Conservation (phyloP, 2,329 filamentous ascomycete genomes). For the Helotiales sp. region DNA sequence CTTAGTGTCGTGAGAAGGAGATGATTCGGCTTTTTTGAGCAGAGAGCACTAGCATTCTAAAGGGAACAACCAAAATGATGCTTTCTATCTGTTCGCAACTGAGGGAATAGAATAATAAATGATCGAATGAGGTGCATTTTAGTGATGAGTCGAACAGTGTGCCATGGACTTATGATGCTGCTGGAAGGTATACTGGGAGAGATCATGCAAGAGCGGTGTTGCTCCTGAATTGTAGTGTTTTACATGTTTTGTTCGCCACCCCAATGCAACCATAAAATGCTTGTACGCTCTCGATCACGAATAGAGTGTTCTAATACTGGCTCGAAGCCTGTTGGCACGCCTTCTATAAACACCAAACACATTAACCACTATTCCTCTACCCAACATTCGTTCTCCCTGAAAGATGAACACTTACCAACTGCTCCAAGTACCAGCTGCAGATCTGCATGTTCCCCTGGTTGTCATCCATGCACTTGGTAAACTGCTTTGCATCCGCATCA, state of each 20-base stretch:
- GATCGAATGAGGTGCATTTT: too few relatives aligned
- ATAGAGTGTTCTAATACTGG: conserved; percentile 10
- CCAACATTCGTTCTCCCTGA: too few relatives aligned
- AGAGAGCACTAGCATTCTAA: too few relatives aligned
- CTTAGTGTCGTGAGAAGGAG: too few relatives aligned
- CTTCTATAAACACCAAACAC: conserved; percentile 52
- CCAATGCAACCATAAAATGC: conserved; percentile 19
- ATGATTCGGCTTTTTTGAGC: too few relatives aligned
- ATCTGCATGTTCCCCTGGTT: conserved; percentile 92
- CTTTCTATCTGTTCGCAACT: too few relatives aligned
- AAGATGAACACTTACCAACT: conserved; percentile 62
- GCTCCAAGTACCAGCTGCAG: conserved; percentile 97
- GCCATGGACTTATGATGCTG: too few relatives aligned
- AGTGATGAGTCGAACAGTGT: too few relatives aligned
- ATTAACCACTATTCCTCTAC: conserved; percentile 1
- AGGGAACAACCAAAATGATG: too few relatives aligned
- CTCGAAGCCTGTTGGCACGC: conserved; percentile 75
- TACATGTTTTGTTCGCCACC: conserved; percentile 19
- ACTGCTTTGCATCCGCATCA: conserved; percentile 75
- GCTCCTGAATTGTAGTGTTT: conserved; percentile 11
- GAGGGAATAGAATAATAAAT: too few relatives aligned
- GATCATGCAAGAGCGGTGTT: conserved; percentile 13
- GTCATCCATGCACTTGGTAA: conserved; percentile 96
- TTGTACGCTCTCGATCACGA: background rate
- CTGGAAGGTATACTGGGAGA: background rate